phyloP scores from a whole-genome alignment of 1,284 basidiomycete genomes.

The Neotropicomus parvogracilis region DNA sequence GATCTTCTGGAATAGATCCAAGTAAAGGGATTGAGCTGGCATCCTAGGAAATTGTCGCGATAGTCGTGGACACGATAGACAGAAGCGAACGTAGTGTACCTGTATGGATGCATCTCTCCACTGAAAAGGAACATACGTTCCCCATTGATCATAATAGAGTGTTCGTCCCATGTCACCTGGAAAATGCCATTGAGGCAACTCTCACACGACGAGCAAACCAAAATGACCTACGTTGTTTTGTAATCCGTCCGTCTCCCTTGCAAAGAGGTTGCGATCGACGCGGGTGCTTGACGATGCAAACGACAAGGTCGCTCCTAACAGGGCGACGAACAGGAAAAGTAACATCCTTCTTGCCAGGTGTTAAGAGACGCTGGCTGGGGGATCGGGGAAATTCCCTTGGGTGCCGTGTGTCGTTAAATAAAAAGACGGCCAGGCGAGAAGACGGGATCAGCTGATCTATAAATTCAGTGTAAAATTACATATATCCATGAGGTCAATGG shows the following conservation, averaged over 20 bases:
- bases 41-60: conserved; percentile 26
- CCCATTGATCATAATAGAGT: conserved; percentile 46
- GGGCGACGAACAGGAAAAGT: conserved; percentile 11
- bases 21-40: conserved; percentile 41
- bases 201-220: background rate
- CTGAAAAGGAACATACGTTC: conserved; percentile 45
- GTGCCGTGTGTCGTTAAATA: conserved; percentile 4
- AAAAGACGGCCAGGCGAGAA: background rate
- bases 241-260: conserved; percentile 17
- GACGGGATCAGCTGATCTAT: background rate
- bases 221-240: conserved; percentile 18
- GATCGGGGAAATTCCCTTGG: background rate
- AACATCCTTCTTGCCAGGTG: conserved; percentile 9
- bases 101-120: conserved; percentile 48
- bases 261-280: conserved; percentile 16
- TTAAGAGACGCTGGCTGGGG: background rate
- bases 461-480: background rate
- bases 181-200: background rate
- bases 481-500: background rate
- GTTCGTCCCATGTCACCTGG: conserved; percentile 46
- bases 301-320: conserved; percentile 14
- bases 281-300: conserved; percentile 9
- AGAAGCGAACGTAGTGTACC: conserved; percentile 20
- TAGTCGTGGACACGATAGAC: background rate
- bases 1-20: conserved; percentile 45